These are phyloP conservation scores for Termitomyces sp. DNA, from an alignment of 768 basidiomycete genomes.

Conservation along the genomic window DNA sequence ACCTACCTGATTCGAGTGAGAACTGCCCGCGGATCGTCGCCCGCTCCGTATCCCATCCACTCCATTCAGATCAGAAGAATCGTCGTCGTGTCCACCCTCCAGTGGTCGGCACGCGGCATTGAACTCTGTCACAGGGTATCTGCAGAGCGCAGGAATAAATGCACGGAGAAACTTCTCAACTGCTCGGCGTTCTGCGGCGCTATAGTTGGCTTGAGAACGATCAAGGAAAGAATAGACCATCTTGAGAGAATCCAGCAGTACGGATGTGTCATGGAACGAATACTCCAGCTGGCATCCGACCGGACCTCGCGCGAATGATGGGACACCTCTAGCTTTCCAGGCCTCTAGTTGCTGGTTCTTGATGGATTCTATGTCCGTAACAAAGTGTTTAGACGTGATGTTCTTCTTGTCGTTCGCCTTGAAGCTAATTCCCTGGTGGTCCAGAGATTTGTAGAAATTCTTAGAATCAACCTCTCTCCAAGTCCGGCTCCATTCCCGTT, in stretches of 20 bases:
- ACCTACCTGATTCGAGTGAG: conserved; percentile 31
- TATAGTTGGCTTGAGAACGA: conserved; percentile 73
- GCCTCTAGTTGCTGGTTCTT: conserved; percentile 52
- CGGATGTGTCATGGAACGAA: conserved; percentile 67
- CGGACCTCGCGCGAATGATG: conserved; percentile 38
- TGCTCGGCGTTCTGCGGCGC: conserved; percentile 67
- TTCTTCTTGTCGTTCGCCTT: conserved; percentile 95
- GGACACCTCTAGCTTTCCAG: conserved; percentile 27
- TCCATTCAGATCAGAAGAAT: conserved; percentile 24
- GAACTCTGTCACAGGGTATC: conserved; percentile 61
- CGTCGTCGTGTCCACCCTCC: conserved; percentile 42
- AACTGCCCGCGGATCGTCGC: conserved; percentile 40
- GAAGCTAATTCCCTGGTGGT: conserved; percentile 93
- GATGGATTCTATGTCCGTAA: conserved; percentile 69
- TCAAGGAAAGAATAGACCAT: conserved; percentile 90
- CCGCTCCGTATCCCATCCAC: conserved; percentile 35
- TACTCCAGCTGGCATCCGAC: conserved; percentile 76
- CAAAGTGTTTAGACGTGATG: conserved; percentile 80
- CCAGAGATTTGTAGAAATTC: conserved; percentile 97
- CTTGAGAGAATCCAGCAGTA: conserved; percentile 86
- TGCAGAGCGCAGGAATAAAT: conserved; percentile 82
- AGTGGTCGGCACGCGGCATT: conserved; percentile 56
- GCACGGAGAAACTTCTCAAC: conserved; percentile 82
- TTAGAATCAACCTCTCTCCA: conserved; percentile 97
- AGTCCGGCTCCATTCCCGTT: conserved; percentile 93